Evolutionary conservation across 805 yeast genomes (phyloP).

Genomic region (Cyberlindnera suaveolens): DNA sequence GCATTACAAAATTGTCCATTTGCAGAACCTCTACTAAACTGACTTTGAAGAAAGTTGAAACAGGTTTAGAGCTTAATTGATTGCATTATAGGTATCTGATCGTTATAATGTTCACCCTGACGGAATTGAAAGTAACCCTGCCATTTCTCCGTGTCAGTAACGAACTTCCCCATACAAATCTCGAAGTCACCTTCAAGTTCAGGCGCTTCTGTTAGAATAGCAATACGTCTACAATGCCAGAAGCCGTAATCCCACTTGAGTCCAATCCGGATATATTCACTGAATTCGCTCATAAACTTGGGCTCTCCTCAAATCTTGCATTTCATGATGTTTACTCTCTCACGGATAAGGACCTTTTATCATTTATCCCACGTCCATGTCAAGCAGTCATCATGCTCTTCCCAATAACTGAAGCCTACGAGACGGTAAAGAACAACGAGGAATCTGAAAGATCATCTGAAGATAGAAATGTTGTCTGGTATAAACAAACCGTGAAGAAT

Average conservation of each 20-base stretch:
- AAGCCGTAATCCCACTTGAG: slow-evolving; percentile 76
- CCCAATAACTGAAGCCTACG: slow-evolving; percentile 67
- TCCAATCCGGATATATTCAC: slow-evolving; percentile 85
- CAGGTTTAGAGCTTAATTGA: too few relatives aligned
- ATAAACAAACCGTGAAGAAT: slow-evolving; percentile 75
- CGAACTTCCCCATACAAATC: neutral
- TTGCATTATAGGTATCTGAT: too few relatives aligned
- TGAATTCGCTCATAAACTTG: slow-evolving; percentile 58
- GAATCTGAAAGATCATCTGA: slow-evolving; percentile 25
- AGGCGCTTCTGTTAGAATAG: neutral
- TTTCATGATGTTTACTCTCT: slow-evolving; percentile 83
- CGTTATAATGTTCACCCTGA: too few relatives aligned
- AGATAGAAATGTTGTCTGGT: slow-evolving; percentile 52
- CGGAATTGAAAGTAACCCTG: too few relatives aligned
- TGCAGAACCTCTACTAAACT: too few relatives aligned
- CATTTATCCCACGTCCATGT: slow-evolving; percentile 77
- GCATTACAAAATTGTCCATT: too few relatives aligned
- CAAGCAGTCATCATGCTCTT: slow-evolving; percentile 72
- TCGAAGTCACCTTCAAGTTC: neutral
- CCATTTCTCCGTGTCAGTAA: neutral
- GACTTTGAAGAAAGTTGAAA: too few relatives aligned
- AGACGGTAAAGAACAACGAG: slow-evolving; percentile 37
- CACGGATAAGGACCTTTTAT: slow-evolving; percentile 75
- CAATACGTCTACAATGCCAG: neutral
- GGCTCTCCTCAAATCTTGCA: slow-evolving; percentile 50